Base-by-base conservation (phyloP, 2,329 filamentous ascomycete species). In the Fusarium pininemorale region DNA sequence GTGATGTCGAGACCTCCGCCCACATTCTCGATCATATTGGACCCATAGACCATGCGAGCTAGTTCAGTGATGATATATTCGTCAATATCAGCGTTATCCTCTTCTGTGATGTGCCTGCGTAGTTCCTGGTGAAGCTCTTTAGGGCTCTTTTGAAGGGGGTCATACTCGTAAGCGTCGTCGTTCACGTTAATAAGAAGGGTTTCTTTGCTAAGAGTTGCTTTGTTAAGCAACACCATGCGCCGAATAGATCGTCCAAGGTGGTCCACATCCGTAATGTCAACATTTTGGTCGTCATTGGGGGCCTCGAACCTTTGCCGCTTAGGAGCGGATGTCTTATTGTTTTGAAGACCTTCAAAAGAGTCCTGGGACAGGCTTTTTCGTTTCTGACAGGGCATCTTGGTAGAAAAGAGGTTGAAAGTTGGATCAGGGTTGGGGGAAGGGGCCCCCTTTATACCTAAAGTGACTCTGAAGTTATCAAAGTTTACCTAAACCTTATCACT, bases 21-120 rank as follows among this genome's bases (percentile, higher is more conserved):
- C 7, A 55, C 68, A 6, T 16, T 18, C 48, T 73, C 64, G 28
- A 72, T 73, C 64, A 69, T 65, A 24, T 69, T 72, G 4, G 70
- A 53, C 8, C 69, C 57, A n/a, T 47, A 63, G 1, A 73, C 35
- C 61, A 72, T 72, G 5, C 22, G 47, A 16, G 30, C 9, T 5
- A 72, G 44, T 6, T 28, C 7, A 3, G 16, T 16, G 9, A 26
- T 57, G 5, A 45, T 20, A 28, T 45, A 6, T 18, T 62, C 59
- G 6, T 57, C 32, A 11, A 45, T 6, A 2, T 10, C 32, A 12
- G 41, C 4, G 3, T 10, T 30, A 3, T 56, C 7, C 18, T 26
- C 11, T 6, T 37, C n/a, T 12, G 37, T 37, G 7, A 39, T 37
- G 4, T 54, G 22, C 4, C 32, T 38, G 24, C 38, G 22, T 5